Evolutionary conservation across 495 filamentous ascomycete genomes (phyloP).

Genomic region (Talaromyces stipitatus): DNA sequence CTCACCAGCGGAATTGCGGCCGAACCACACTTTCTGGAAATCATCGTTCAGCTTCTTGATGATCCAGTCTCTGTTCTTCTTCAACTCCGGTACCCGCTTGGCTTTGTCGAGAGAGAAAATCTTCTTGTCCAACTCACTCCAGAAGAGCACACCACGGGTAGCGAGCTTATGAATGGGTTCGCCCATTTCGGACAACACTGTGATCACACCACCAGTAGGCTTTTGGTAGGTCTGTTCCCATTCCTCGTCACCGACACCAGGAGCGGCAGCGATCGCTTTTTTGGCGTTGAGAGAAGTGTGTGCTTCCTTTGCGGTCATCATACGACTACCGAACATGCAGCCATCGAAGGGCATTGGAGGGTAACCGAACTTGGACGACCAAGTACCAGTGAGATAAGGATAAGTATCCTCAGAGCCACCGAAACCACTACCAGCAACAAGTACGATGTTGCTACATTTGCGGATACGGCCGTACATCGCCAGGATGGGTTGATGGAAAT

Average conservation of each 20-base stretch:
- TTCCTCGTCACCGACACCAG: constrained; percentile 19
- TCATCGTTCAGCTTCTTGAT: constrained; percentile 27
- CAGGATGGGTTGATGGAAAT: constrained; percentile 42
- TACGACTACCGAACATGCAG: constrained; percentile 36
- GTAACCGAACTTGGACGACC: constrained; percentile 32
- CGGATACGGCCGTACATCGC: constrained; percentile 37
- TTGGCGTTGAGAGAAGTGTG: constrained; percentile 26
- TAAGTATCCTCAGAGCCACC: constrained; percentile 38
- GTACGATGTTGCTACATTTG: constrained; percentile 36
- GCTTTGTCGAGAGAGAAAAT: constrained; percentile 25
- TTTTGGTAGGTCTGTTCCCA: constrained; percentile 25
- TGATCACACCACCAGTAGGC: constrained; percentile 26
- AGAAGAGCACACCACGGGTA: constrained; percentile 28
- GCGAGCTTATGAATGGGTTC: constrained; percentile 37
- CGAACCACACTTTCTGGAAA: constrained; percentile 35
- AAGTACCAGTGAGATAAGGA: constrained; percentile 38
- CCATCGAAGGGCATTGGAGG: constrained; percentile 45
- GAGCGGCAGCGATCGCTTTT: constrained; percentile 17
- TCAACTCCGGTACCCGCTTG: constrained; percentile 19
- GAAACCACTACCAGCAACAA: constrained; percentile 44
- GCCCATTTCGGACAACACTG: constrained; percentile 35
- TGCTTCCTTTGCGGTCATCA: constrained; percentile 42
- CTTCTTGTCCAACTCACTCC: constrained; percentile 29
- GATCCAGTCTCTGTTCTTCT: constrained; percentile 16
- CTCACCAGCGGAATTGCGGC: constrained; percentile 13